Evolutionary conservation across 2,329 filamentous ascomycete genomes (phyloP).

Genomic region (Penicillium sp.): DNA sequence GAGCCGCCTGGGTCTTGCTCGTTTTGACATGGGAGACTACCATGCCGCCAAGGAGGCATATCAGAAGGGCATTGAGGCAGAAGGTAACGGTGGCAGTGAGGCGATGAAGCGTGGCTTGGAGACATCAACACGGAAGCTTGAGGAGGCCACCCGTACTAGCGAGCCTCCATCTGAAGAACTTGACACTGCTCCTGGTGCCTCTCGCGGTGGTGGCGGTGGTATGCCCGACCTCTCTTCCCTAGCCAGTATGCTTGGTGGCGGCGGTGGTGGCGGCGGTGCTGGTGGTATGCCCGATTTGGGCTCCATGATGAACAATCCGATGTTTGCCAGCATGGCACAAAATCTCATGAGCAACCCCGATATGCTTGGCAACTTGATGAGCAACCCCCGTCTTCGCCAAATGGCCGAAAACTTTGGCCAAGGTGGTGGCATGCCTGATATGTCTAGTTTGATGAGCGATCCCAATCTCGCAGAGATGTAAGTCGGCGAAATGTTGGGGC

Average conservation of each 20-base stretch:
- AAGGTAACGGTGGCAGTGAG: constrained; percentile 90
- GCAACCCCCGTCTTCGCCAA: constrained; percentile 80
- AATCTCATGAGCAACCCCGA: constrained; percentile 97
- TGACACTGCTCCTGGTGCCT: constrained; percentile 50
- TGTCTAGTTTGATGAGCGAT: constrained; percentile 83
- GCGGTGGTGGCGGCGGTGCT: constrained; percentile 58
- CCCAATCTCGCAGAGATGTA: constrained; percentile 90
- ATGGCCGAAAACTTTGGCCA: constrained; percentile 76
- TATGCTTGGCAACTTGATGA: constrained; percentile 88
- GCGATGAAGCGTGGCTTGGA: constrained; percentile 97
- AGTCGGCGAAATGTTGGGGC: constrained; percentile 47
- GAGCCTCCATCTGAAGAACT: constrained; percentile 53
- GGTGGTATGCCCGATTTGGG: constrained; percentile 82
- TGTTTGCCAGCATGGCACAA: constrained; percentile 97
- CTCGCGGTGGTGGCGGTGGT: constrained; percentile 53
- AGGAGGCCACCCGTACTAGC: constrained; percentile 66
- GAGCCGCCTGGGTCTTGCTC: constrained; percentile 86
- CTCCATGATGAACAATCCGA: constrained; percentile 92
- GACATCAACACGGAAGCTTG: constrained; percentile 83
- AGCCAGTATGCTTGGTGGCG: constrained; percentile 66
- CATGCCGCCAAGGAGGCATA: constrained; percentile 95
- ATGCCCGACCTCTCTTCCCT: constrained; percentile 71
- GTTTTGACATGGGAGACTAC: constrained; percentile 87
- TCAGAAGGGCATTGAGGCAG: constrained; percentile 84
- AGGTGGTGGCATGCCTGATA: constrained; percentile 85